Evolutionary conservation across 148 eudicot genomes (phyloP).

Genomic region (Spergularia marina): DNA sequence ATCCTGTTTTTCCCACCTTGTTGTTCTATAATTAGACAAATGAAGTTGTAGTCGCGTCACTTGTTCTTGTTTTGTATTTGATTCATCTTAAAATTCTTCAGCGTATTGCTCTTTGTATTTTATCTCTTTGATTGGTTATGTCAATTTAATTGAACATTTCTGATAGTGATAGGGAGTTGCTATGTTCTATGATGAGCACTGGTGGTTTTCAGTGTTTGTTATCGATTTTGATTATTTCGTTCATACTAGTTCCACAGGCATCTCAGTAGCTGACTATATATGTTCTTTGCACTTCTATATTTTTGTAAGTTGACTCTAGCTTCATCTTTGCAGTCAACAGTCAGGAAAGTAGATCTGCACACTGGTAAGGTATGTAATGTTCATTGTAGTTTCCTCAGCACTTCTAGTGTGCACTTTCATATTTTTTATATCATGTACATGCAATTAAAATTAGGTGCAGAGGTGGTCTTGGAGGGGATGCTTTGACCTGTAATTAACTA

Average conservation of each 20-base stretch:
- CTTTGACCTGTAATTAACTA: neutral
- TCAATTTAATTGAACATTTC: neutral
- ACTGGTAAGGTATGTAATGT: slow-evolving; percentile 70
- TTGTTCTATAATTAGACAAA: too few species aligned
- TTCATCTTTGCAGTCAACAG: slow-evolving; percentile 74
- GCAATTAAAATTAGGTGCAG: neutral
- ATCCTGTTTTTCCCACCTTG: too few species aligned
- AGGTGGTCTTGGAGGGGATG: neutral
- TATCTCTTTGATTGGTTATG: neutral
- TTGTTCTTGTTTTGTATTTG: neutral
- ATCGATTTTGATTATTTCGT: neutral
- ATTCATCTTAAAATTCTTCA: neutral
- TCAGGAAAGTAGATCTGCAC: slow-evolving; percentile 72
- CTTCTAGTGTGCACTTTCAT: neutral
- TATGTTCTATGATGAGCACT: neutral
- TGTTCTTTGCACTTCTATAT: neutral
- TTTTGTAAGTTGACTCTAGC: slow-evolving; percentile 14
- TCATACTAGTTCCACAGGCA: neutral
- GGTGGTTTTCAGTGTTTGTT: neutral
- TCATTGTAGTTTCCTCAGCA: neutral
- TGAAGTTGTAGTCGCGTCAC: too few species aligned
- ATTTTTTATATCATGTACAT: neutral
- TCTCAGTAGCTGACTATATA: neutral
- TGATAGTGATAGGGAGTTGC: neutral
- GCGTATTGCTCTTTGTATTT: neutral